Percentiles rank a stretch among this genome's conserved stretches.
These are phyloP conservation scores for Pisolithus microcarpus DNA, from an alignment of 768 basidiomycete genomes.

Conservation along the genomic window DNA sequence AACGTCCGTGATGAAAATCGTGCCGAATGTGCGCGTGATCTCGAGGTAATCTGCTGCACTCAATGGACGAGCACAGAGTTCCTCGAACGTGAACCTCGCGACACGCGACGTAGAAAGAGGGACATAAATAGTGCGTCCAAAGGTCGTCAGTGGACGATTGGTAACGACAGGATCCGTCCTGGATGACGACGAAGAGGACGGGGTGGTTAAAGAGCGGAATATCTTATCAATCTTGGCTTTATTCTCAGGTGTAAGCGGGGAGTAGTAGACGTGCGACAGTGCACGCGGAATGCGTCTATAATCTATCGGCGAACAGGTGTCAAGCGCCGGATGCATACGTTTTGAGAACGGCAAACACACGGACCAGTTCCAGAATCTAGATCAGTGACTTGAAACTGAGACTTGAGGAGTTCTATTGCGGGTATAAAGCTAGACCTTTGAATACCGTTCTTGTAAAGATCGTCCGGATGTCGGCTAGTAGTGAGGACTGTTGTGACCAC, in stretches of 20 bases:
- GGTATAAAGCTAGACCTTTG: constrained; percentile 93
- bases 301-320: constrained; percentile 41
- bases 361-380: constrained; percentile 91
- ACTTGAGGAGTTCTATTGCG: constrained; percentile 88
- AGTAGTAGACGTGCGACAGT: constrained; percentile 89
- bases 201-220: constrained; percentile 64
- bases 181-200: constrained; percentile 30
- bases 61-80: constrained; percentile 83
- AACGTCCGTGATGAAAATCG: constrained; percentile 81
- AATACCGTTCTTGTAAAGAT: constrained; percentile 97
- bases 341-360: constrained; percentile 9
- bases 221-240: constrained; percentile 70
- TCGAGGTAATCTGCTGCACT: constrained; percentile 96
- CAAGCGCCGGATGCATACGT: background rate
- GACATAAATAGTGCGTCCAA: constrained; percentile 79
- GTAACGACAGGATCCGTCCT: constrained; percentile 43
- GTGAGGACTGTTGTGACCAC: background rate
- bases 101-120: constrained; percentile 75
- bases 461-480: constrained; percentile 92
- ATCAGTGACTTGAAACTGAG: constrained; percentile 80
- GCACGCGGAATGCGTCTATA: constrained; percentile 92
- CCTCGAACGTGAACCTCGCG: constrained; percentile 79
- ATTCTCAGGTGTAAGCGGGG: constrained; percentile 66
- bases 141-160: constrained; percentile 68
- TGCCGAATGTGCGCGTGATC: constrained; percentile 80